These are phyloP conservation scores for Porodaedalea pini DNA, from an alignment of 1,284 basidiomycete genomes.

Conservation along the genomic window DNA sequence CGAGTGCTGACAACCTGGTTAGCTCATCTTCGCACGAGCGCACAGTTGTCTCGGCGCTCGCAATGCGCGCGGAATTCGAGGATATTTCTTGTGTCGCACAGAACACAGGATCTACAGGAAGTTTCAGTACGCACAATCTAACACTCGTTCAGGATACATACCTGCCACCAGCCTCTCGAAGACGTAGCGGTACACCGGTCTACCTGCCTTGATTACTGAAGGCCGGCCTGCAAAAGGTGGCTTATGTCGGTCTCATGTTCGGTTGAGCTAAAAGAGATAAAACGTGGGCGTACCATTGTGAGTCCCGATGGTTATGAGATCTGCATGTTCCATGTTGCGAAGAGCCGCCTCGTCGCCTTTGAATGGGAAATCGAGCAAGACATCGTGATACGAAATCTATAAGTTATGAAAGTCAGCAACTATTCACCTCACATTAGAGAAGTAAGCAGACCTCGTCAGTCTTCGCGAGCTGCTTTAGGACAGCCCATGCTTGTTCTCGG, in stretches of 20 bases:
- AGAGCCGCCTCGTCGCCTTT: conserved; percentile 85
- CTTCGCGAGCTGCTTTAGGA: conserved; percentile 74
- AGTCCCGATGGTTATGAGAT: conserved; percentile 80
- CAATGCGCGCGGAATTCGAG: conserved; percentile 72
- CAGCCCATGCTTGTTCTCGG: conserved; percentile 83
- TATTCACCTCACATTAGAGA: neutral
- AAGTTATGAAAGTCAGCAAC: conserved; percentile 4
- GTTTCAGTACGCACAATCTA: neutral
- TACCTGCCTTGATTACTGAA: conserved; percentile 81
- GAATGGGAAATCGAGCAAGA: conserved; percentile 85
- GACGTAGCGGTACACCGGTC: conserved; percentile 84
- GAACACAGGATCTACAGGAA: conserved; percentile 67
- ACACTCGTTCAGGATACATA: conserved; percentile 31
- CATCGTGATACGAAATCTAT: conserved; percentile 79
- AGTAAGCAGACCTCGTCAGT: conserved; percentile 58
- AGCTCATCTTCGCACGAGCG: conserved; percentile 77
- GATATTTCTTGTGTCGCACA: conserved; percentile 78
- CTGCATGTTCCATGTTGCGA: conserved; percentile 85
- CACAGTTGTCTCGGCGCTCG: conserved; percentile 63
- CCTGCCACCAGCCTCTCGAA: conserved; percentile 80
- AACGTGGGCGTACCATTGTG: conserved; percentile 51
- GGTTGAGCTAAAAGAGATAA: neutral
- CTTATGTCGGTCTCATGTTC: conserved; percentile 5
- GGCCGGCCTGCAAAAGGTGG: conserved; percentile 65
- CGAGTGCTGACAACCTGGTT: conserved; percentile 57